These are phyloP conservation scores for Chloranthus sessilifolius DNA, from an alignment of 164 flowering plant genomes.

Conservation along the genomic window DNA sequence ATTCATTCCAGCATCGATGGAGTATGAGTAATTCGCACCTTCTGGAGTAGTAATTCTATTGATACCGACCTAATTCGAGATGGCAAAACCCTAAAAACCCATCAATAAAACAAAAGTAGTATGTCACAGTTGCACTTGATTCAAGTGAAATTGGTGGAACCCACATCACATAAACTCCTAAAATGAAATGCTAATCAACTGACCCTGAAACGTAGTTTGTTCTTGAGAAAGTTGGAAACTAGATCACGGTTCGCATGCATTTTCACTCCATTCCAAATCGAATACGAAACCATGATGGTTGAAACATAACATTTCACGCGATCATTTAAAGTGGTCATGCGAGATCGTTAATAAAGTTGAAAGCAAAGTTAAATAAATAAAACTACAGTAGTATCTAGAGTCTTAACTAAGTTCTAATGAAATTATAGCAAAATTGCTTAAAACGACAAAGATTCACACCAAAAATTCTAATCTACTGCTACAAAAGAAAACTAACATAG, in stretches of 20 bases:
- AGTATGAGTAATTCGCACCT: conserved; percentile 27
- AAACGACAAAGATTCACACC: too few species aligned
- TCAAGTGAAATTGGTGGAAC: too few species aligned
- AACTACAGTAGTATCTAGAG: too few species aligned
- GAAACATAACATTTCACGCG: too few species aligned
- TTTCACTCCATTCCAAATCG: conserved; percentile 40
- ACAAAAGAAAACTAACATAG: too few species aligned
- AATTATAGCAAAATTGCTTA: too few species aligned
- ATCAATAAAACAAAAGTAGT: background rate
- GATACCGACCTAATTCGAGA: conserved; percentile 40
- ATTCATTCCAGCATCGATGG: conserved; percentile 25
- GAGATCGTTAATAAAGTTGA: too few species aligned
- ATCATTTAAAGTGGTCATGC: too few species aligned
- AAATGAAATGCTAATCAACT: too few species aligned
- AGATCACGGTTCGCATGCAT: conserved; percentile 47
- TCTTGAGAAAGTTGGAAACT: conserved; percentile 38
- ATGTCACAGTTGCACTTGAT: background rate
- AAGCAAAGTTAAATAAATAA: too few species aligned
- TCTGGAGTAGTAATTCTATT: conserved; percentile 30
- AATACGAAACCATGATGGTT: conserved; percentile 44
- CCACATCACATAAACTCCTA: background rate
- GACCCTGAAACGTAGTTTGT: conserved; percentile 36
- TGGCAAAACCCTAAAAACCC: conserved; percentile 36
- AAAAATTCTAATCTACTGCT: too few species aligned
- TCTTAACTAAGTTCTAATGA: too few species aligned